Conservation (phyloP, 331 rosid species). For the Rosa hybrid region DNA sequence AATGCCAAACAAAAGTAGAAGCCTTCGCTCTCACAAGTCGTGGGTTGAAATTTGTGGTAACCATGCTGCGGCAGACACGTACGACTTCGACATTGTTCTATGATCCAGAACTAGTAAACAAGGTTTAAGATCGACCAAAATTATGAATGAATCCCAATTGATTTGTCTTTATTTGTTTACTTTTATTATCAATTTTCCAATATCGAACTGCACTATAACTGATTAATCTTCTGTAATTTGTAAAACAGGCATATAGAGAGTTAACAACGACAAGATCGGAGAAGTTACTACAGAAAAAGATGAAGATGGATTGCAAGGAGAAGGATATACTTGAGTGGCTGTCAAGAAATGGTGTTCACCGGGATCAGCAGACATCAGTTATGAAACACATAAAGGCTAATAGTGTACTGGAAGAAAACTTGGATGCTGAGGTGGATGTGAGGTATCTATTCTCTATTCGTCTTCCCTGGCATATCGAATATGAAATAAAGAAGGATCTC, state of each 20-base stretch:
- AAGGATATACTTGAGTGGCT: not conserved
- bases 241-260: not conserved
- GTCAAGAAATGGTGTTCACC: not conserved
- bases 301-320: not conserved
- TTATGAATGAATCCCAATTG: too few species aligned
- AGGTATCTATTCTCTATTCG: not conserved
- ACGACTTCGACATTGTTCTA: not conserved
- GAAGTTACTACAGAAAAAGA: not conserved
- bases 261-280: not conserved
- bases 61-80: not conserved
- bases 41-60: not conserved
- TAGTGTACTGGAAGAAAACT: not conserved
- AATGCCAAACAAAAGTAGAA: not conserved
- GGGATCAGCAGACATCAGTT: not conserved
- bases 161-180: not conserved
- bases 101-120: not conserved
- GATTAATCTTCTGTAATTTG: not conserved
- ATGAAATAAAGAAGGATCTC: not conserved
- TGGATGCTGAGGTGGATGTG: not conserved
- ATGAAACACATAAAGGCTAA: not conserved
- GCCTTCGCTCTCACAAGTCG: not conserved
- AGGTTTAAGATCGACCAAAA: not conserved
- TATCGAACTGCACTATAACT: not conserved
- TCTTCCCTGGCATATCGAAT: not conserved
- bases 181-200: not conserved